Percentiles rank a stretch among this genome's conserved stretches.
These are phyloP conservation scores for Onygenales sp. DNA, from an alignment of 2,329 filamentous ascomycete genomes.

Conservation along the genomic window DNA sequence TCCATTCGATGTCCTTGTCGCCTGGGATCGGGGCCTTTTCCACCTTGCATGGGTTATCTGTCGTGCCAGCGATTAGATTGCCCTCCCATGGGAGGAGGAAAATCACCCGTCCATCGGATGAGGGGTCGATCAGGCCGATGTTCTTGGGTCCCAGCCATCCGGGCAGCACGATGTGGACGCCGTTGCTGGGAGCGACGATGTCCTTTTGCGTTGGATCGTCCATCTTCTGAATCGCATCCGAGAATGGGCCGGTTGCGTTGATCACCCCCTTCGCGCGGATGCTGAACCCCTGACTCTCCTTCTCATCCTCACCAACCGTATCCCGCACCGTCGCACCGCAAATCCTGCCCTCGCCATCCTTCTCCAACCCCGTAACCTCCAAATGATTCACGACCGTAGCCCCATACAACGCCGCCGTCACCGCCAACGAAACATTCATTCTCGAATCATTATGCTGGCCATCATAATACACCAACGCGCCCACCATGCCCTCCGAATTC, in stretches of 20 bases:
- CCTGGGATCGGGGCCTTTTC: constrained; percentile 57
- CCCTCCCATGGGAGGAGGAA: constrained; percentile 78
- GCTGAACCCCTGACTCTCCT: constrained; percentile 45
- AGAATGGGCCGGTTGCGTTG: constrained; percentile 72
- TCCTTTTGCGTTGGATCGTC: constrained; percentile 56
- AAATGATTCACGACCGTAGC: constrained; percentile 64
- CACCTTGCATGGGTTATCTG: constrained; percentile 59
- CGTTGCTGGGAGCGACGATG: constrained; percentile 64
- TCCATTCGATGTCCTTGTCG: constrained; percentile 68
- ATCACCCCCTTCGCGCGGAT: constrained; percentile 63
- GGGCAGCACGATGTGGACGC: constrained; percentile 65
- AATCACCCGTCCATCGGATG: constrained; percentile 67
- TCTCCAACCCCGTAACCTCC: constrained; percentile 59
- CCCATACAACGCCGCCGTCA: constrained; percentile 67
- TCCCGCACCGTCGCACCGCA: constrained; percentile 60
- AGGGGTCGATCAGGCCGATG: constrained; percentile 69
- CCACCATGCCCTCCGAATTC: constrained; percentile 60
- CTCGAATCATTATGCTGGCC: constrained; percentile 71
- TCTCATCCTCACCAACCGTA: constrained; percentile 49
- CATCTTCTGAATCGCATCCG: constrained; percentile 64
- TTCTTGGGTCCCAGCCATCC: constrained; percentile 65
- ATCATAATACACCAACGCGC: constrained; percentile 69
- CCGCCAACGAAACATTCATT: constrained; percentile 69
- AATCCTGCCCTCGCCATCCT: constrained; percentile 55
- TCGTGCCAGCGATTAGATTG: constrained; percentile 69